These are phyloP conservation scores for Pseudogymnoascus sp. DNA, from an alignment of 2,329 filamentous ascomycete species.

Conservation along the genomic window DNA sequence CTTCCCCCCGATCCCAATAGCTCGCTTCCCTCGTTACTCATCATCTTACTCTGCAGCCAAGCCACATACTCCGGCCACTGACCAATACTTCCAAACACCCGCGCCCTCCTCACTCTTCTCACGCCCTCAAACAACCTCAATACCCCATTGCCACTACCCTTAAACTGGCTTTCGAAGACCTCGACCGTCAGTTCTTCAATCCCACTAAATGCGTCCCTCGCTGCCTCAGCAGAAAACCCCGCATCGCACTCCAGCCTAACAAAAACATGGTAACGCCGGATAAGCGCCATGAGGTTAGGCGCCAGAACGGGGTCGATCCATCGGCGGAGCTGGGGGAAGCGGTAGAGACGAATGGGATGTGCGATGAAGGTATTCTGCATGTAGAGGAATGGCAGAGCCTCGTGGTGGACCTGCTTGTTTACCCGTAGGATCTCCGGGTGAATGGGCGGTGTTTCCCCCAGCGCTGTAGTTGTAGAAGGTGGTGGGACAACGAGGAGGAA, in stretches of 20 bases:
- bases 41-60: constrained; percentile 25
- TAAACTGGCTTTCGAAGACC: constrained; percentile 40
- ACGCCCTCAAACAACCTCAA: constrained; percentile 39
- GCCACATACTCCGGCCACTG: constrained; percentile 23
- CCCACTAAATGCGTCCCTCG: constrained; percentile 36
- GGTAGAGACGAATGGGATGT: constrained; percentile 38
- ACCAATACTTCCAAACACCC: constrained; percentile 29
- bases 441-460: constrained; percentile 23
- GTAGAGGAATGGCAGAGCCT: constrained; percentile 40
- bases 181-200: constrained; percentile 41
- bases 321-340: constrained; percentile 35
- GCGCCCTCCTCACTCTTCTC: constrained; percentile 36
- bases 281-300: constrained; percentile 27
- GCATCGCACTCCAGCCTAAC: constrained; percentile 44
- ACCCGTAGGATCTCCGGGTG: constrained; percentile 35
- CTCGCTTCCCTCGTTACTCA: constrained; percentile 12
- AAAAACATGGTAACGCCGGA: constrained; percentile 37
- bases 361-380: constrained; percentile 42
- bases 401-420: constrained; percentile 33
- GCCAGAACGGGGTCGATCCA: constrained; percentile 31
- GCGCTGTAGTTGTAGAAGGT: constrained; percentile 14
- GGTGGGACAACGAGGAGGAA: constrained; percentile 23
- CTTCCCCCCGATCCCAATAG: background rate
- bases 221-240: constrained; percentile 34
- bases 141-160: constrained; percentile 35